Evolutionary conservation across 164 flowering plant species (phyloP).

Genomic region (Chimonanthus salicifolius): DNA sequence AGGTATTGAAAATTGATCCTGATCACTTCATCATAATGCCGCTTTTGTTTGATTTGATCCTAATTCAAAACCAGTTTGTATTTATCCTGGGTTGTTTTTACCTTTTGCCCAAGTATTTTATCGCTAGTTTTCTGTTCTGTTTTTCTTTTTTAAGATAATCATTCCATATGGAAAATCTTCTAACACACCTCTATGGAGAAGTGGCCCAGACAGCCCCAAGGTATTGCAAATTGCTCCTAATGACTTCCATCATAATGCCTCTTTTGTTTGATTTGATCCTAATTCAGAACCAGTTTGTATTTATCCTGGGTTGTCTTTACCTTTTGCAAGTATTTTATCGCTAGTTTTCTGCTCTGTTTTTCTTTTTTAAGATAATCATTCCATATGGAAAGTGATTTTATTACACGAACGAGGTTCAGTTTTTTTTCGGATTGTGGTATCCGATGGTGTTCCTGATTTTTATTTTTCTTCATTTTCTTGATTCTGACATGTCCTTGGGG

Average conservation of each 20-base stretch:
- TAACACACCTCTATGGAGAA: slow-evolving; percentile 78
- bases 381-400: slow-evolving; percentile 36
- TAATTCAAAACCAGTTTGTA: not conserved
- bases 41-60: not conserved
- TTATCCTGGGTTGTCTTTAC: not conserved
- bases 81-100: not conserved
- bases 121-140: not conserved
- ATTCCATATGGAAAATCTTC: slow-evolving; percentile 51
- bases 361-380: not conserved
- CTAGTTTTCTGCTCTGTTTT: not conserved
- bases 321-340: not conserved
- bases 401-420: too few species aligned
- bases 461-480: too few species aligned
- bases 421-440: too few species aligned
- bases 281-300: not conserved
- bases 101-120: not conserved
- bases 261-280: not conserved
- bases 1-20: slow-evolving; percentile 26
- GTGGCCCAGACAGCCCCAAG: slow-evolving; percentile 83
- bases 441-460: too few species aligned
- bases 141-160: not conserved
- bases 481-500: too few species aligned
- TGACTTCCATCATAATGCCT: not conserved
- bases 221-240: slow-evolving; percentile 15
- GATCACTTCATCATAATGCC: not conserved